Evolutionary conservation across 2,329 filamentous ascomycete species (phyloP), one percentile per base, ranked within the genome.

Genomic region (Thelonectria discophora): DNA sequence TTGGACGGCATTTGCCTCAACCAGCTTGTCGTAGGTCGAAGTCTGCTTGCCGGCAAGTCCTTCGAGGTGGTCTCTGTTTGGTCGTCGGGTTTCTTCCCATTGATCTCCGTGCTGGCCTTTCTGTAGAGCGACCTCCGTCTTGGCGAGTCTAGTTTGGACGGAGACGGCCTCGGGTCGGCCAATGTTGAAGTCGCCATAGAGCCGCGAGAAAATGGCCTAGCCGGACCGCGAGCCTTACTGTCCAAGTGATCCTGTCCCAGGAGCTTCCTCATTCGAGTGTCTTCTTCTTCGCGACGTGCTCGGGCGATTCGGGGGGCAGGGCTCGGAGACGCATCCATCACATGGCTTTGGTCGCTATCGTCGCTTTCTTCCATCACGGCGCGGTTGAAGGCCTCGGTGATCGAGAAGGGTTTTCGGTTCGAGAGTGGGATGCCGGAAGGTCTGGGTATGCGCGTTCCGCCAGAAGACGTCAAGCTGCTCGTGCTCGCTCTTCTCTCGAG

Each of bases 241-340:
- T 75, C 75, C 8, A 78, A 60, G 17, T 74, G 73, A 45, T 76
- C 74, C 3, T 71, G 69, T 7, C 65, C 70, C 13, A 75, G 55
- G 15, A 68, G 54, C 58, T 69, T 69, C 34, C 75, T 72, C 63
- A 73, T 63, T 37, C 70, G 72, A 30, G 60, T 65, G 40, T 79
- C 74, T 17, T 77, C 74, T 0, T 72, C 69, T 1, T 72, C 74
- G 48, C 67, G 70, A 34, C 72, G 73, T 17, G 73, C 69, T 12
- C 79, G 78, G 78, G 80, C 81, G 8, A 75, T 69, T 32, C 83
- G 75, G 2, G 83, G 83, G 1, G 83, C 83, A 0, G 83, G 83
- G 56, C 83, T 85, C 1, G 83, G 83, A 2, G 82, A 84, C 17
- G 78, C 82, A 61, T 80, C 79, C n/a, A 71, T 65, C n/a, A 62